phyloP scores from a whole-genome alignment of 2,329 filamentous ascomycete species.

The Ceratocystiopsis minuta region DNA sequence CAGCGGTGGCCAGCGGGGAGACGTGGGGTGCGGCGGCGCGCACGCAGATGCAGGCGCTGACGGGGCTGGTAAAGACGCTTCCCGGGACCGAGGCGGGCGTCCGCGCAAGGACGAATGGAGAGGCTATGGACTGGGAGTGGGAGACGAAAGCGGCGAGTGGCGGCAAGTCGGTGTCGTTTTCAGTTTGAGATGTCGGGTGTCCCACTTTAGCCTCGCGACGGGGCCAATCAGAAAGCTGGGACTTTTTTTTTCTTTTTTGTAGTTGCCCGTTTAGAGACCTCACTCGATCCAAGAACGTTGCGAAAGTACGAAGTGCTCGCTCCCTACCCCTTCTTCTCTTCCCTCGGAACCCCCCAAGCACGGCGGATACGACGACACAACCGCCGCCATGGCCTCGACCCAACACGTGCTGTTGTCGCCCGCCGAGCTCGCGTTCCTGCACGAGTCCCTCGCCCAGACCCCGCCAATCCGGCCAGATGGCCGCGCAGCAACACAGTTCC shows the following conservation, averaged over 20 bases:
- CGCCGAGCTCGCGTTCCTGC: constrained; percentile 89
- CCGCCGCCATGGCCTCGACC: constrained; percentile 37
- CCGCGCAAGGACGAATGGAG: too few species aligned
- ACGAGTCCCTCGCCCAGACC: constrained; percentile 61
- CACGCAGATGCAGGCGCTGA: constrained; percentile 7
- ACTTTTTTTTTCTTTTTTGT: too few species aligned
- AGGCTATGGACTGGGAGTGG: neutral
- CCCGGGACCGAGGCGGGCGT: neutral
- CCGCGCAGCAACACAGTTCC: constrained; percentile 68
- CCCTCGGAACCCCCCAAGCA: neutral
- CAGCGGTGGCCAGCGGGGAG: constrained; percentile 1
- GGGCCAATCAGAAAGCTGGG: too few species aligned
- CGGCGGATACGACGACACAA: too few species aligned
- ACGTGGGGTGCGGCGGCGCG: constrained; percentile 9
- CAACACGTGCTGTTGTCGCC: constrained; percentile 69
- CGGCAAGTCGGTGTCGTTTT: constrained; percentile 5
- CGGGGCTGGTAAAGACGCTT: constrained; percentile 6
- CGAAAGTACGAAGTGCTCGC: neutral
- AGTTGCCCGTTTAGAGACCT: too few species aligned
- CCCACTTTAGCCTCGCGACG: neutral
- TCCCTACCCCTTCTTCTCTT: neutral
- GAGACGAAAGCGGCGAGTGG: neutral
- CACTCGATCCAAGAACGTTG: too few species aligned
- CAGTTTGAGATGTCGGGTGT: neutral
- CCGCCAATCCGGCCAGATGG: constrained; percentile 85